Conservation (phyloP, 1,284 basidiomycete species). For the Pisolithus thermaeus region DNA sequence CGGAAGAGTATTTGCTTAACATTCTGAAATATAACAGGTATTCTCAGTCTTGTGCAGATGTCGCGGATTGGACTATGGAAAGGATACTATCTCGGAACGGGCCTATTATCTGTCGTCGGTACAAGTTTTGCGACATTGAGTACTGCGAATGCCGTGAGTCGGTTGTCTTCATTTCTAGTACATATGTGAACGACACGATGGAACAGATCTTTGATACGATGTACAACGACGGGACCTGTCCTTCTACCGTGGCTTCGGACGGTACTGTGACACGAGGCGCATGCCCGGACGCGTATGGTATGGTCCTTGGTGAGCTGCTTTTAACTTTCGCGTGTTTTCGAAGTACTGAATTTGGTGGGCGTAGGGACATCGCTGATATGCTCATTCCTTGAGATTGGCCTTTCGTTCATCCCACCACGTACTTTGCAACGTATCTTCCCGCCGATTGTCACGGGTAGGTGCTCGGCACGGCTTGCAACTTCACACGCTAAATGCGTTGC, state of each 20-base stretch:
- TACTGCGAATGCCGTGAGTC: constrained; percentile 61
- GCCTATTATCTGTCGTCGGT: constrained; percentile 79
- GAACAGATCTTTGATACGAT: constrained; percentile 67
- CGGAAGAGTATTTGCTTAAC: background rate
- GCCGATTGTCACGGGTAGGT: constrained; percentile 69
- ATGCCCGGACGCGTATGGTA: constrained; percentile 80
- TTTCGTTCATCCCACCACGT: constrained; percentile 69
- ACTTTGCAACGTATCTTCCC: constrained; percentile 70
- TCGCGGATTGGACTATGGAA: constrained; percentile 56
- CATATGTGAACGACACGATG: constrained; percentile 42
- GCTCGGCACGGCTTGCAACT: background rate
- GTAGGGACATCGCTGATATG: constrained; percentile 73
- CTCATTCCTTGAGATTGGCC: constrained; percentile 73
- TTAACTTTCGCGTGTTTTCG: background rate
- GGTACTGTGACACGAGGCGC: constrained; percentile 55
- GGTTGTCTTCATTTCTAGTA: background rate
- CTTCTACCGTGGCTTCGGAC: constrained; percentile 50
- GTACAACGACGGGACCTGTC: constrained; percentile 77
- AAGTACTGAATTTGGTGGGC: background rate
- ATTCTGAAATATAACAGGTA: constrained; percentile 36
- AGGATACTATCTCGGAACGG: constrained; percentile 69
- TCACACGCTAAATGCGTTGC: background rate
- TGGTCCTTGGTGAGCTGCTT: constrained; percentile 51
- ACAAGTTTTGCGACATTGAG: constrained; percentile 80
- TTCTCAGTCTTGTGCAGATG: constrained; percentile 73